These are phyloP conservation scores for Ceriops decandra DNA, from an alignment of 345 rosid genomes.

Conservation along the genomic window DNA sequence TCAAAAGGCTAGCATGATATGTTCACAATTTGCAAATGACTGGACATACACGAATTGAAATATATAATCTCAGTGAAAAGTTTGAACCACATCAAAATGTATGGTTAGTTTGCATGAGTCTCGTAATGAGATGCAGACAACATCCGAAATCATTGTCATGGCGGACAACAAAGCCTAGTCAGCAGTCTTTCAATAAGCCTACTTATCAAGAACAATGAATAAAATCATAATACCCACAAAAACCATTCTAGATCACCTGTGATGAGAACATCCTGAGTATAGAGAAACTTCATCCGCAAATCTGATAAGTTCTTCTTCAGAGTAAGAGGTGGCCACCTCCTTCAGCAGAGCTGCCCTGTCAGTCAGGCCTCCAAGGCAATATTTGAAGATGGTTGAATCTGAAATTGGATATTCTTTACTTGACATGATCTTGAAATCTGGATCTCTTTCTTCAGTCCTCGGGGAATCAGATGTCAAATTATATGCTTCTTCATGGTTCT, in stretches of 20 bases:
- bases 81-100: not conserved
- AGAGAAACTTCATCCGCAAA: constrained; percentile 76
- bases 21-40: not conserved
- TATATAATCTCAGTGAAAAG: not conserved
- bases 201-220: not conserved
- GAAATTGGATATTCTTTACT: constrained; percentile 44
- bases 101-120: not conserved
- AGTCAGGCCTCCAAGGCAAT: constrained; percentile 71
- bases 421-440: constrained; percentile 33
- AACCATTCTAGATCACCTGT: constrained; percentile 44
- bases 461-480: constrained; percentile 59
- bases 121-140: no score
- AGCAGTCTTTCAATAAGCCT: constrained; percentile 1
- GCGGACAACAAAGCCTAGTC: constrained; percentile 4
- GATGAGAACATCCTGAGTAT: constrained; percentile 89
- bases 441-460: constrained; percentile 47
- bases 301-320: constrained; percentile 58
- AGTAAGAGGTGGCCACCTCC: constrained; percentile 62
- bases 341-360: constrained; percentile 75
- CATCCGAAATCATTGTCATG: not conserved
- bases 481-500: constrained; percentile 38
- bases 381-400: constrained; percentile 57
- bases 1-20: not conserved
- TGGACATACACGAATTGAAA: not conserved
- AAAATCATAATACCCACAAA: no score